A percentile compares a stretch with the other conserved stretches of the same genome.
Conservation (phyloP, 768 basidiomycete species). For the Amanita fuliginea region DNA sequence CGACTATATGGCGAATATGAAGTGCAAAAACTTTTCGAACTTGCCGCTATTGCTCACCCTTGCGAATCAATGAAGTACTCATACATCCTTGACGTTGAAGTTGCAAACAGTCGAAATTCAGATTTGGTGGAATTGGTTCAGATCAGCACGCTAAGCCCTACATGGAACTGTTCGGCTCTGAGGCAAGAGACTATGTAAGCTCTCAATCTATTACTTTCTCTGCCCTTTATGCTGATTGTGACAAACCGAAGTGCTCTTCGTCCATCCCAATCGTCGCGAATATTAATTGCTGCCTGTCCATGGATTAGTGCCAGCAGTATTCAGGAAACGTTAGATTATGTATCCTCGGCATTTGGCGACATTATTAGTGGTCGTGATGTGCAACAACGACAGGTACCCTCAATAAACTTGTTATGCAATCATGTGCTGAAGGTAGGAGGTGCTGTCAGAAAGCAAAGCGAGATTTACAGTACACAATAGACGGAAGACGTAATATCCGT, state of each 20-base stretch:
- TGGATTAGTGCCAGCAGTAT: conserved; percentile 26
- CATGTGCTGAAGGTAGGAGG: conserved; percentile 33
- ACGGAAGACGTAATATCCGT: conserved; percentile 5
- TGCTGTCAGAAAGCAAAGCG: too few relatives aligned
- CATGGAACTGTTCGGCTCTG: conserved; percentile 45
- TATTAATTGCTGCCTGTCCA: conserved; percentile 30
- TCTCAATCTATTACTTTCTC: not conserved
- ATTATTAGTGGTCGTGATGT: conserved; percentile 38
- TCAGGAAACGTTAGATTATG: conserved; percentile 36
- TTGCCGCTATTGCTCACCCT: conserved; percentile 41
- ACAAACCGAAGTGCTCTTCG: conserved; percentile 20
- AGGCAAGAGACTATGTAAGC: conserved; percentile 30
- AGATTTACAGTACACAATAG: not conserved
- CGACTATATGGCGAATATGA: conserved; percentile 44
- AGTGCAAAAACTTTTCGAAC: conserved; percentile 47
- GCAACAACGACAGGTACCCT: conserved; percentile 34
- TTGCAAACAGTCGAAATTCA: conserved; percentile 39
- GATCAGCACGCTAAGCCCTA: conserved; percentile 54
- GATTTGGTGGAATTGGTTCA: conserved; percentile 39
- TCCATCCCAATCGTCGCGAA: conserved; percentile 35
- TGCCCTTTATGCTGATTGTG: conserved; percentile 9
- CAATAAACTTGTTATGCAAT: conserved; percentile 39
- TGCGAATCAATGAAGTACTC: conserved; percentile 33
- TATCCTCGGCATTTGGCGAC: conserved; percentile 35
- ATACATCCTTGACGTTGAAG: conserved; percentile 44